A percentile compares a stretch with the other conserved stretches of the same genome.
Conservation (phyloP, 176 grass and related monocot species). For the Rhynchospora tenuis region DNA sequence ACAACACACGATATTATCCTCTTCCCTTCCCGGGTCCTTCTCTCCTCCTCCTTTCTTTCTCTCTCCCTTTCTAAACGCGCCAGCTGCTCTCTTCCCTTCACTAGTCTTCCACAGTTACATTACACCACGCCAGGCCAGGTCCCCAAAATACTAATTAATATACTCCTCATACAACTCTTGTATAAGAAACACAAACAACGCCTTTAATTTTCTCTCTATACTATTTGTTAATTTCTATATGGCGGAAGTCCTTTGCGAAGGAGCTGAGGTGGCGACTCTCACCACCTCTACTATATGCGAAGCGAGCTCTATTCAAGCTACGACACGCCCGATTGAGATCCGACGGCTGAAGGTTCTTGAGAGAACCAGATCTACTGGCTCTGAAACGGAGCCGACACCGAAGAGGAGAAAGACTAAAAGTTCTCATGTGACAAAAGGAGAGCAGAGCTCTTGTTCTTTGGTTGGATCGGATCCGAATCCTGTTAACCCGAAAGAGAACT, state of each 20-base stretch:
- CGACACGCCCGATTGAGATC: conserved; percentile 28
- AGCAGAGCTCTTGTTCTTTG: neutral
- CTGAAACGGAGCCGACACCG: conserved; percentile 19
- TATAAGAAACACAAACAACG: neutral
- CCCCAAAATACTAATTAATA: neutral
- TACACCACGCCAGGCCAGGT: neutral
- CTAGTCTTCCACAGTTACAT: neutral
- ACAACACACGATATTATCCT: conserved; percentile 27
- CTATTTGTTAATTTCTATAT: conserved; percentile 21
- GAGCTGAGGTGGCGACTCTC: conserved; percentile 37
- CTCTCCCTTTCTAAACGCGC: conserved; percentile 15
- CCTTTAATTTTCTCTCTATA: neutral
- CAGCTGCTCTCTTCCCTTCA: conserved; percentile 16
- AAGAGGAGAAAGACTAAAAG: conserved; percentile 19
- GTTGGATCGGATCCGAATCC: conserved; percentile 2
- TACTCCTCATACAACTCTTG: neutral
- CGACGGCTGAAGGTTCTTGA: conserved; percentile 38
- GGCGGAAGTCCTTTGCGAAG: conserved; percentile 71
- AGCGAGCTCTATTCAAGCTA: conserved; percentile 9
- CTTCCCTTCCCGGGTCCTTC: conserved; percentile 1
- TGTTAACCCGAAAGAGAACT: neutral
- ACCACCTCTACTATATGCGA: conserved; percentile 26
- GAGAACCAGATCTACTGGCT: conserved; percentile 31
- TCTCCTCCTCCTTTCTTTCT: neutral
- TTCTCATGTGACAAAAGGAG: conserved; percentile 10